These are phyloP conservation scores for Narthecium ossifragum DNA, from an alignment of 106 monocot species.

Conservation along the genomic window DNA sequence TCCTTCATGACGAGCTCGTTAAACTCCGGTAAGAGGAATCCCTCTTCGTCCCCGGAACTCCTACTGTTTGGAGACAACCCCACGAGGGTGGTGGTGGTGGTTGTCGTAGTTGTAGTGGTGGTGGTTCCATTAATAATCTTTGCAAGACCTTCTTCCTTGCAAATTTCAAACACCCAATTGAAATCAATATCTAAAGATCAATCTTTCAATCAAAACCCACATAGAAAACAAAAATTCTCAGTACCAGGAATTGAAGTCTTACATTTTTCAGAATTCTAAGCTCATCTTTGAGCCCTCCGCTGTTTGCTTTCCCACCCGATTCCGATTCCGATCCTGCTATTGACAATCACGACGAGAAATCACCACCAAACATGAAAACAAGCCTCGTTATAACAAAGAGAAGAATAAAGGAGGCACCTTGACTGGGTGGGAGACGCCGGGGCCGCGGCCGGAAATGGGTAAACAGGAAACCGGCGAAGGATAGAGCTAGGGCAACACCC, in stretches of 20 bases:
- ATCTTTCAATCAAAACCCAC: background rate
- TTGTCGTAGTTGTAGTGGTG: conserved; percentile 30
- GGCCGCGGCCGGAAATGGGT: conserved; percentile 20
- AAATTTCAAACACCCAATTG: conserved; percentile 4
- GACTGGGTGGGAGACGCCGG: background rate
- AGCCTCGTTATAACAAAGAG: background rate
- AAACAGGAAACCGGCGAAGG: conserved; percentile 37
- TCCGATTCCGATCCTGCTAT: background rate
- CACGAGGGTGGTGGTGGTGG: conserved; percentile 19
- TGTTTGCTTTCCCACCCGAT: conserved; percentile 2
- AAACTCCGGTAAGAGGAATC: conserved; percentile 41
- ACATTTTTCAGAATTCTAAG: conserved; percentile 29
- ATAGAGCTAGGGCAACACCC: conserved; percentile 38
- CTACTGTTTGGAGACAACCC: conserved; percentile 24
- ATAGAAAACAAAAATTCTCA: background rate
- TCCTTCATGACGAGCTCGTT: conserved; percentile 39
- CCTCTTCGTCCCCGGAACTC: conserved; percentile 36
- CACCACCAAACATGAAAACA: background rate
- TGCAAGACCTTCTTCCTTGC: conserved; percentile 35
- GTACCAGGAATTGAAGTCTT: conserved; percentile 14
- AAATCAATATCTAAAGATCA: background rate
- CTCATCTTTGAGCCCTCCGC: conserved; percentile 32
- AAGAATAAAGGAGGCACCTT: background rate
- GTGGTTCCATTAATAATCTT: conserved; percentile 38
- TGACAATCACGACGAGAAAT: too few species aligned